Evolutionary conservation across 306 rosid species (phyloP).

Genomic region (Vicia sativa): DNA sequence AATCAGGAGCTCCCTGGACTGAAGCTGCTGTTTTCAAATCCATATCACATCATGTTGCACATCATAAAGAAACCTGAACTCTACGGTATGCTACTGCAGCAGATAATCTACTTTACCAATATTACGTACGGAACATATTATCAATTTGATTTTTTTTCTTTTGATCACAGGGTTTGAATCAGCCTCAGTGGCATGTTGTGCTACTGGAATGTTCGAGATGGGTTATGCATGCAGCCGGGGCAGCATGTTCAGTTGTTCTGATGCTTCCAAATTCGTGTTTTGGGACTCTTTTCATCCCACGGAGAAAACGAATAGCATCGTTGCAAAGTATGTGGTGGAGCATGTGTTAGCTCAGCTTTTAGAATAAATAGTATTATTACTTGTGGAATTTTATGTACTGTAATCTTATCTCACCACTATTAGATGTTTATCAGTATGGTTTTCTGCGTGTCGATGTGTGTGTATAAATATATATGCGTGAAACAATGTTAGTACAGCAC

Average conservation of each 20-base stretch:
- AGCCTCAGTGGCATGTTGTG: conserved; percentile 75
- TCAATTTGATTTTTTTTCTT: not conserved
- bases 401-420: conserved; percentile 12
- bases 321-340: conserved; percentile 46
- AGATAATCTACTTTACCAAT: not conserved
- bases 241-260: conserved; percentile 59
- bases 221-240: conserved; percentile 76
- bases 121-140: not conserved
- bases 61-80: conserved; percentile 57
- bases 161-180: conserved; percentile 62
- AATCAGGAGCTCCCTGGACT: conserved; percentile 63
- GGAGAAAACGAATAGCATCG: conserved; percentile 53
- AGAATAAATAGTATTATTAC: not conserved
- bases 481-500: conserved; percentile 32
- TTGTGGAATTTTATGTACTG: conserved; percentile 13
- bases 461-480: conserved; percentile 4
- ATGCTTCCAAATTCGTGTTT: conserved; percentile 73
- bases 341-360: conserved; percentile 35
- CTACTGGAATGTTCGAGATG: conserved; percentile 87
- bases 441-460: conserved; percentile 28
- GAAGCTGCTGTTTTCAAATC: conserved; percentile 73
- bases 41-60: conserved; percentile 50
- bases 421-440: conserved; percentile 22
- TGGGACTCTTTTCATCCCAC: conserved; percentile 66
- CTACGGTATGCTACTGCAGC: conserved; percentile 53